A percentile compares a stretch with the other conserved stretches of the same genome.
phyloP scores from a whole-genome alignment of 169 alveolate genomes.

The Cardiosporidium cionae region DNA sequence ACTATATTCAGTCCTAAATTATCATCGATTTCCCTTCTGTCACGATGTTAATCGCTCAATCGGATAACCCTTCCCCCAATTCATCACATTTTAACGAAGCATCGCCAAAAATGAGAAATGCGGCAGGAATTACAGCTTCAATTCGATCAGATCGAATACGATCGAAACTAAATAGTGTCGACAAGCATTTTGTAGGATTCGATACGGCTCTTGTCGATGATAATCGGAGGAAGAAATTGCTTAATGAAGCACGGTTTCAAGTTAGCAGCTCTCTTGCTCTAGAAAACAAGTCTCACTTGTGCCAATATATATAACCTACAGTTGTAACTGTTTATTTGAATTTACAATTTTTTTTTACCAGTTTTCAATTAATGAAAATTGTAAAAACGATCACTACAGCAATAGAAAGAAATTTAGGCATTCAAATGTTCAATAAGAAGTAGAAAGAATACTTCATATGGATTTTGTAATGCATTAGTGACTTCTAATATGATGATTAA shows the following conservation, averaged over 20 bases:
- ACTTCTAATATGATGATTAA: background rate
- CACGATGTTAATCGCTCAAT: too few species aligned
- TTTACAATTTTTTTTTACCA: background rate
- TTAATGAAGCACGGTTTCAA: slow-evolving; percentile 30
- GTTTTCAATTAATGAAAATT: background rate
- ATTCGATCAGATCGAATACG: slow-evolving; percentile 34
- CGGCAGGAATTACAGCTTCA: slow-evolving; percentile 1
- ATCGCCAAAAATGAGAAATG: too few species aligned
- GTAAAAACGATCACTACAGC: background rate
- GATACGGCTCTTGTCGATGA: slow-evolving; percentile 31
- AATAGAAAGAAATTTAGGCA: background rate
- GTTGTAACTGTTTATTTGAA: background rate
- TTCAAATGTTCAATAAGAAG: background rate
- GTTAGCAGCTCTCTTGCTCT: too few species aligned
- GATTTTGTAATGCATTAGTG: background rate
- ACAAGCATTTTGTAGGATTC: slow-evolving; percentile 32
- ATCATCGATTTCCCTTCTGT: too few species aligned
- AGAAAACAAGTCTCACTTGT: background rate
- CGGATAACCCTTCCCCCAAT: too few species aligned
- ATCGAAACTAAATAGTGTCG: slow-evolving; percentile 31
- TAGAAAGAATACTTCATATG: background rate
- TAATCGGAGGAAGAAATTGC: slow-evolving; percentile 8
- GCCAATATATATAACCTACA: background rate
- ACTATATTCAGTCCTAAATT: too few species aligned
- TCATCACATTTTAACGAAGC: too few species aligned